Evolutionary conservation across 208 protist genomes (phyloP), one percentile per base, ranked within the genome.

Genomic region (Borovskyia barvae): DNA sequence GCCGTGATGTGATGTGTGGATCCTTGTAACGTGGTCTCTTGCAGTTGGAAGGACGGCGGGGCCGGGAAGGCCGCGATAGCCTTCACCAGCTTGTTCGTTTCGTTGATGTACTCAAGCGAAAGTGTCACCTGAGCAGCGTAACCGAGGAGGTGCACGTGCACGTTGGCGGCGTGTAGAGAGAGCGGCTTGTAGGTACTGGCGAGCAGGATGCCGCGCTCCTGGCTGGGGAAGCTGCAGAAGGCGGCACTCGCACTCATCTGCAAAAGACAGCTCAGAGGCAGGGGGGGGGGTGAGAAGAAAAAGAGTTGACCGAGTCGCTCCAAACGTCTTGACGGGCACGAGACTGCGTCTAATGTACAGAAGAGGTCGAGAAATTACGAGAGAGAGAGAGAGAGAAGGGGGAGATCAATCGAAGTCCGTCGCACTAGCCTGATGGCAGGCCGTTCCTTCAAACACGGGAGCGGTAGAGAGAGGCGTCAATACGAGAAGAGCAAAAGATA

Each of bases 41-140:
- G 70, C 14, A 91, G 66, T 9, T 75, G 65, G 75, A 77, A 94
- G n/a, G 40, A 35, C 12, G 57, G 37, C 2, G 87, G 84, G 6
- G 81, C 42, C n/a, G 87, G 69, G 62, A 80, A 82, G n/a, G 67
- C 80, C 6, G 76, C 80, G 49, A 91, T 75, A 5, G 25, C 53
- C 19, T 43, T 26, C n/a, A 84, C 87, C 15, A 60, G 26, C 40
- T 72, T 60, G 47, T 87, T 80, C 0, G 66, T 86, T 28, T 88
- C 70, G 41, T 94, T 94, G 14, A 77, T 51, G 63, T 85, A 94
- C 65, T 87, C 82, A 33, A 80, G 73, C 7, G 61, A 59, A 14
- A 89, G 59, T 22, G 37, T 67, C 24, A 94, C 83, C 26, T 80
- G 69, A 28, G 83, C 82, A 20, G 68, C 62, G 64, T 70, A 75